Evolutionary conservation across 495 filamentous ascomycete genomes (phyloP), one percentile per base, ranked within the genome.

Genomic region (Talaromyces proteolyticus): DNA sequence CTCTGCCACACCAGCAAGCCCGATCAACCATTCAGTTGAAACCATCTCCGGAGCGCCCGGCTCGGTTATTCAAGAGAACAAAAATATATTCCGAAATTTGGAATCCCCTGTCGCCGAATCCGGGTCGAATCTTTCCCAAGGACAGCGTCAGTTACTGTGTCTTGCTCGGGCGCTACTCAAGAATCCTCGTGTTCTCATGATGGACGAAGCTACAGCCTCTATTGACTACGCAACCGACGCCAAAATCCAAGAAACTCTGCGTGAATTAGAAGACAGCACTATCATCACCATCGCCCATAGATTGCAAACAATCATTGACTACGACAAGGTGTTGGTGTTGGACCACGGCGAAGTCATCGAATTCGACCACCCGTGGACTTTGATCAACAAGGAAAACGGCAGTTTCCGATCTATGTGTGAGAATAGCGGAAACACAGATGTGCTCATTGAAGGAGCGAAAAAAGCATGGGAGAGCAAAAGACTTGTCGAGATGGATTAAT

Each of bases 221-320:
- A 97, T 99, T 62, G 94, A 99, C 74, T 97, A 97, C 67, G 84
- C 82, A 26, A 99, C 93, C 14, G 94, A 99, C 59, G 72, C 82
- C 52, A 96, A 96, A 67, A 97, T 99, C 61, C 94, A 99, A 65
- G 88, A 87, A 49, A 96, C 94, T 0, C 87, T 99, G 50, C 85
- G 89, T 34, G 89, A 96, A 62, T 74, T 97, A 36, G 73, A 69
- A 50, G 84, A 85, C 38, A 91, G 85, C 68, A 99, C 94, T 10
- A 95, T 94, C 63, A 91, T 95, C 60, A 97, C 94, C 0, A 97
- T 99, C 57, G 94, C 94, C n/a, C 94, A 99, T 66, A 84, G 94
- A 11, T 75, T 99, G 50, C 89, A 96, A 55, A 97, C 92, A 0
- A 95, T 99, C 57, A 88, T 90, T 42, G 94, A 97, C 60, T 97